Evolutionary conservation across 1,284 basidiomycete genomes (phyloP).

Genomic region (Cryptococcus sp.): DNA sequence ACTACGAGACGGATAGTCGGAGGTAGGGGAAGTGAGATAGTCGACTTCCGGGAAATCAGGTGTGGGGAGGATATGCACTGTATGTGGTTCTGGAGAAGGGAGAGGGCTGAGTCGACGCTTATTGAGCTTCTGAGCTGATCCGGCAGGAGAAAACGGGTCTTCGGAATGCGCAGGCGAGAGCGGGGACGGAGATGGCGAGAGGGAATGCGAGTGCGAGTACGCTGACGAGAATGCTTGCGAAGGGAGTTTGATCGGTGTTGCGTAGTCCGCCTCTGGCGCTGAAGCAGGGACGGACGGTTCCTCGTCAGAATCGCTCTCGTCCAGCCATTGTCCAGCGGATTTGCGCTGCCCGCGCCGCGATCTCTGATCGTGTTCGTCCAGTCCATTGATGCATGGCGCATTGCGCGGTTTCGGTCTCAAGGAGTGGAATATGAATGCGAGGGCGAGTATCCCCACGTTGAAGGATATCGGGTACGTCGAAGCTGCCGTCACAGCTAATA

Average conservation of each 20-base stretch:
- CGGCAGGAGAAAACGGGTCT: conserved; percentile 6
- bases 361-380: neutral
- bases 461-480: conserved; percentile 63
- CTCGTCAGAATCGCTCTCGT: conserved; percentile 48
- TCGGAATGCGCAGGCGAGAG: conserved; percentile 6
- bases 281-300: conserved; percentile 34
- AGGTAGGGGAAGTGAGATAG: neutral
- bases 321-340: conserved; percentile 44
- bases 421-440: conserved; percentile 5
- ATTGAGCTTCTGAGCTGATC: conserved; percentile 1
- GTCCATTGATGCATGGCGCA: neutral
- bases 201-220: conserved; percentile 7
- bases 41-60: conserved; percentile 17
- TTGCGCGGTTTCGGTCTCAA: conserved; percentile 2
- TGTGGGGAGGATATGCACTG: conserved; percentile 30
- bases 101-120: conserved; percentile 30
- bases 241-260: conserved; percentile 18
- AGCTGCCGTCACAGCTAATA: conserved; percentile 76
- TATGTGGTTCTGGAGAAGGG: conserved; percentile 30
- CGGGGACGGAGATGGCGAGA: conserved; percentile 3
- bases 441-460: conserved; percentile 57
- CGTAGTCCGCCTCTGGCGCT: conserved; percentile 1
- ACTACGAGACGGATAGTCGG: conserved; percentile 4
- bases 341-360: conserved; percentile 8
- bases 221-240: conserved; percentile 8